Conservation (phyloP, 352 stramenopile genomes). For the Pythium plurisporium region DNA sequence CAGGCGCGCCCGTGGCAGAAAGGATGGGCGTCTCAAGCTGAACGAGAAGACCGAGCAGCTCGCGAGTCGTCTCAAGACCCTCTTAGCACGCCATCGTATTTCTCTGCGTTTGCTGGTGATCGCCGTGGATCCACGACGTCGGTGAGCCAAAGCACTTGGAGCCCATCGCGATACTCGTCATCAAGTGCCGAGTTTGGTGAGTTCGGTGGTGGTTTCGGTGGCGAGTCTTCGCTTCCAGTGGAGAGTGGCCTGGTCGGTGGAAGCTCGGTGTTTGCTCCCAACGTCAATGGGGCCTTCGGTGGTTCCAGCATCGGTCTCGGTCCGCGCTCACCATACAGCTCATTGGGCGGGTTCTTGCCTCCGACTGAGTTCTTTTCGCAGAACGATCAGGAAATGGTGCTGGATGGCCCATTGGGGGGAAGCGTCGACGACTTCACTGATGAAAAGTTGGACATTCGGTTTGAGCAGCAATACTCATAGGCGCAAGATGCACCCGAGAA, state of each 20-base stretch:
- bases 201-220: not conserved
- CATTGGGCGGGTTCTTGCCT: conserved; percentile 60
- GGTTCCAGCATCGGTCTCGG: conserved; percentile 10
- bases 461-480: conserved; percentile 38
- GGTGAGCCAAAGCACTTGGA: conserved; percentile 24
- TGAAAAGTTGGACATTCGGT: conserved; percentile 21
- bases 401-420: conserved; percentile 40
- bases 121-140: conserved; percentile 15
- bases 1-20: conserved; percentile 25
- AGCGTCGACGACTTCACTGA: conserved; percentile 33
- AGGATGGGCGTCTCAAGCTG: conserved; percentile 27
- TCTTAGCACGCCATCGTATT: conserved; percentile 18
- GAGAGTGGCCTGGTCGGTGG: conserved; percentile 25
- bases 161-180: conserved; percentile 21
- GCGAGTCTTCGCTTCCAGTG: conserved; percentile 32
- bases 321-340: conserved; percentile 35
- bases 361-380: conserved; percentile 43
- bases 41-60: conserved; percentile 40
- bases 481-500: conserved; percentile 8
- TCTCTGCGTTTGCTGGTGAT: conserved; percentile 23
- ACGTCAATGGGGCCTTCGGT: conserved; percentile 21
- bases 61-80: conserved; percentile 25
- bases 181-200: conserved; percentile 41
- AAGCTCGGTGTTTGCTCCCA: conserved; percentile 19
- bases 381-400: conserved; percentile 39